phyloP scores from a whole-genome alignment of 192 early-diverging fungal genomes.

The Martensiomyces pterosporus region DNA sequence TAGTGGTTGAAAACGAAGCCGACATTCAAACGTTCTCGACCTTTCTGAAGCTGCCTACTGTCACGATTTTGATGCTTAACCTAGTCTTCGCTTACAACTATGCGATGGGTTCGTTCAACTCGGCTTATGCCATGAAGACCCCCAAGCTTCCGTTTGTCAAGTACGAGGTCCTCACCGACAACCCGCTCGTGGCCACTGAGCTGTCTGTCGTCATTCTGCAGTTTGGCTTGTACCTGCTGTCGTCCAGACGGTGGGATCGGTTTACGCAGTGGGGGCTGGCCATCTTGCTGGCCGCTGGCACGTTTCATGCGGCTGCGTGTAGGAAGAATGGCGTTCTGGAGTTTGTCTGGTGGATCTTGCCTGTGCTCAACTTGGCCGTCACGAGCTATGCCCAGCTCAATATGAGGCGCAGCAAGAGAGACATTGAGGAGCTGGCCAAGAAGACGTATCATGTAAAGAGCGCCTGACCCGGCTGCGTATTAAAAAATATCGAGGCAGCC shows the following conservation, averaged over 20 bases:
- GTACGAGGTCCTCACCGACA: conserved; percentile 13
- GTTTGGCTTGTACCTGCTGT: conserved; percentile 32
- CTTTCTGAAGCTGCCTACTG: conserved; percentile 33
- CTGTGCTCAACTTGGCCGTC: conserved; percentile 20
- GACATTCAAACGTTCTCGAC: conserved; percentile 38
- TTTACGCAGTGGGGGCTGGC: conserved; percentile 2
- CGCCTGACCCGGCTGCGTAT: too few species aligned
- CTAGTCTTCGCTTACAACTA: conserved; percentile 39
- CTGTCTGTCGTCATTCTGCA: conserved; percentile 35
- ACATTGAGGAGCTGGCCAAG: conserved; percentile 17
- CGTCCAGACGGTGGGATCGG: conserved; percentile 31
- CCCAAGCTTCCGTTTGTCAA: conserved; percentile 24
- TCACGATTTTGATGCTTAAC: conserved; percentile 27
- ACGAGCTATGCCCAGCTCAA: conserved; percentile 37
- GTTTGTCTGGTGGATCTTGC: conserved; percentile 36
- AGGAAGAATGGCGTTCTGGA: conserved; percentile 16
- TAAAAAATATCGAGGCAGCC: too few species aligned
- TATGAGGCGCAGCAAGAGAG: conserved; percentile 31
- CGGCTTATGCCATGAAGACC: background rate
- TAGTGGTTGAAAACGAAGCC: conserved; percentile 31
- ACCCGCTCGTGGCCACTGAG: conserved; percentile 34
- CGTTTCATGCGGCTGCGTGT: conserved; percentile 17
- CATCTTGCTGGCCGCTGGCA: conserved; percentile 1
- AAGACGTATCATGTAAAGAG: conserved; percentile 18
- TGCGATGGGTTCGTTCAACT: conserved; percentile 14